Evolutionary conservation across 352 stramenopile species (phyloP), one percentile per base, ranked within the genome.

Genomic region (Pythium volutum): DNA sequence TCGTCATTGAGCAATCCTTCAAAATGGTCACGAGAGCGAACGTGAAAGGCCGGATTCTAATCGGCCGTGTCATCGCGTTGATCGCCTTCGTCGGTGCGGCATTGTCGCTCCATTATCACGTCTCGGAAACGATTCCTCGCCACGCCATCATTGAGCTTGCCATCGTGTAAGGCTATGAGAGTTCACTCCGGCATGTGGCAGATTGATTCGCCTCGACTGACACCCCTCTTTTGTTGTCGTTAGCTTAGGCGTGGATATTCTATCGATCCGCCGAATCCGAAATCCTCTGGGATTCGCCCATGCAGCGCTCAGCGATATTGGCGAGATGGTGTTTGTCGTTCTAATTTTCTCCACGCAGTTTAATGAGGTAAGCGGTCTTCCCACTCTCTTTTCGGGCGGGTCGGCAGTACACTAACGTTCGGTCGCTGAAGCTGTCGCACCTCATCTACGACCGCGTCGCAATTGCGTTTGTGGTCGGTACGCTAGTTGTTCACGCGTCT

Each of bases 391-490:
- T n/a, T n/a, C n/a, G n/a, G n/a, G n/a, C n/a, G n/a, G n/a, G n/a
- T n/a, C n/a, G n/a, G n/a, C n/a, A n/a, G n/a, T n/a, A 18, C 14
- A 43, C 36, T 43, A 18, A 43, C 36, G 4, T n/a, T n/a, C n/a
- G n/a, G n/a, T 16, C 14, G 36, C 6, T 43, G 18, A 15, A 61
- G 62, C 55, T 34, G n/a, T 49, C 48, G 10, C 16, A 47, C 49
- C 34, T 81, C 29, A 72, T 87, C 27, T 77, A 76, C 42, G 79
- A 89, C 57, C 47, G 56, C 10, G 38, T 60, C 25, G 67, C 75
- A 0, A 66, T 79, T 18, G 23, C 25, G 0, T 69, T 87, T 16
- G 70, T 67, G 27, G 55, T 60, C 4, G 55, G 55, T 3, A 79
- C 71, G 14, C 47, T 55, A n/a, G 59, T 57, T 4, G 59, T 75